A percentile compares a stretch with the other conserved stretches of the same genome.
Evolutionary conservation across 495 filamentous ascomycete species (phyloP).

Genomic region (Penicillium parvum): DNA sequence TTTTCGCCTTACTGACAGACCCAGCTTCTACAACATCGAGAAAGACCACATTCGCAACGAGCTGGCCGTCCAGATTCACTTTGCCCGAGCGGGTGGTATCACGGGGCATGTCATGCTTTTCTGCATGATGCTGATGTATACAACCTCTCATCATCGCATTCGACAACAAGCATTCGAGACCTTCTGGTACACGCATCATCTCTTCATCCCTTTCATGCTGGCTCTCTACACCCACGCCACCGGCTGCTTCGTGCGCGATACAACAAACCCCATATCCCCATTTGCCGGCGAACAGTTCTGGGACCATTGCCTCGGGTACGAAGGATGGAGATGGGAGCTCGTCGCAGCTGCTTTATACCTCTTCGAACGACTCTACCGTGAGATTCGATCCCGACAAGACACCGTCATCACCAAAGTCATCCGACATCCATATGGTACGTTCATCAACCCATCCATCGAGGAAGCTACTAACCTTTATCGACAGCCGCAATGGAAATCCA

Average conservation of each 20-base stretch:
- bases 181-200: conserved; percentile 98
- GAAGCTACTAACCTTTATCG: conserved; percentile 1
- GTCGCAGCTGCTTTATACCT: conserved; percentile 84
- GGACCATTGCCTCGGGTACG: conserved; percentile 90
- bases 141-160: conserved; percentile 87
- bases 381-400: conserved; percentile 72
- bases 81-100: conserved; percentile 80
- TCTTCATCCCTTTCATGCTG: conserved; percentile 94
- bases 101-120: conserved; percentile 97
- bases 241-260: conserved; percentile 91
- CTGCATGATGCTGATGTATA: conserved; percentile 99
- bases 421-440: conserved; percentile 90
- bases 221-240: conserved; percentile 93
- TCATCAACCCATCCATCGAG: background rate
- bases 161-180: conserved; percentile 96
- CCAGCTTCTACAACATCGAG: conserved; percentile 93
- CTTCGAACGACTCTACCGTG: conserved; percentile 83
- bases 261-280: conserved; percentile 64
- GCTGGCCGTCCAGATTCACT: conserved; percentile 89
- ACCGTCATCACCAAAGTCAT: conserved; percentile 93
- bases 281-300: conserved; percentile 80
- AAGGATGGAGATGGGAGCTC: conserved; percentile 97
- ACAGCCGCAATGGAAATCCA: conserved; percentile 96
- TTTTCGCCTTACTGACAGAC: conserved; percentile 20
- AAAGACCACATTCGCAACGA: conserved; percentile 74